Base-by-base conservation (phyloP, 1,284 basidiomycete species). In the Termitomyces sp. region DNA sequence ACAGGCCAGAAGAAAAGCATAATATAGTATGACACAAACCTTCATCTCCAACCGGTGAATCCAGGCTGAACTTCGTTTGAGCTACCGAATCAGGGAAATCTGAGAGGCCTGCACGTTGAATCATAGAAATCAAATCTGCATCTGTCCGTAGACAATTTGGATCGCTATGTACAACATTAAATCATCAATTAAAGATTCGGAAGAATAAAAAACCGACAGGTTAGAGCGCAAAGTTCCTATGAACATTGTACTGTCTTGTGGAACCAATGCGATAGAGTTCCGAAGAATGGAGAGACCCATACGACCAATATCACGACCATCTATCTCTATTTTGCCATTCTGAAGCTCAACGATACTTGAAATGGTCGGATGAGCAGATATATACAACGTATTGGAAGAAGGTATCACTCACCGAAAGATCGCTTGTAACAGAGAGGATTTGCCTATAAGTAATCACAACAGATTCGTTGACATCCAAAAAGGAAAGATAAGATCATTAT, bases 381-480 rank as follows among this genome's bases (percentile, higher is more conserved):
- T 33, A 49, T 21, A 55, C 14, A 26, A 7, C 13, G 7, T 41
- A 35, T 28, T 19, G 49, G 35, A 11, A 53, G 43, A 43, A 21
- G 42, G n/a, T n/a, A n/a, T n/a, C n/a, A n/a, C 62, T 30, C 61
- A 79, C 69, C 91, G 77, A 71, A 93, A 85, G 16, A 94, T 72
- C 1, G 78, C 81, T 59, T 84, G 83, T 31, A 93, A 73, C 10
- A 93, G 68, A 1, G 88, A 90, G 49, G 82, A 85, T 70, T 93
- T 93, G 30, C 90, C 85, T 60, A 63, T 7, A 7, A 39, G 64
- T 7, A 7, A 39, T n/a, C 5, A 21, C 14, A n/a, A 34, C 8
- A 24, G 3, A 1, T 40, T 21, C 41, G 2, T 28, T 9, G 28
- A 26, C 33, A 8, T 3, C 9, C 9, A 30, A 30, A 28, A 18